phyloP scores from a whole-genome alignment of 768 basidiomycete species.

The Lactarius vividus region DNA sequence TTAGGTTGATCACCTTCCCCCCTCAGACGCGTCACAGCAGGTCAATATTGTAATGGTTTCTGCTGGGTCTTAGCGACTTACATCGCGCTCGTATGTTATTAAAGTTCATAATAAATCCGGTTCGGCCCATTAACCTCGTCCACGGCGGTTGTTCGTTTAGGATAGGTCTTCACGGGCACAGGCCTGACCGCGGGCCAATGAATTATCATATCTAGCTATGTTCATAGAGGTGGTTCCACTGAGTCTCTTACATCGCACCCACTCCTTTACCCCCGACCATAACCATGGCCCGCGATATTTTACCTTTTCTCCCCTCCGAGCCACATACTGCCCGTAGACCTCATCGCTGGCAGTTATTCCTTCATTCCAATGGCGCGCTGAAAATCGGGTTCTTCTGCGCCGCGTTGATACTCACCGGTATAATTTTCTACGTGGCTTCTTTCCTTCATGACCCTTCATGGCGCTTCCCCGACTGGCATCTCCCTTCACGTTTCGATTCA shows the following conservation, averaged over 20 bases:
- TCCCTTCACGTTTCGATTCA: background rate
- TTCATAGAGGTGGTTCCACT: background rate
- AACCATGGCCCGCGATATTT: background rate
- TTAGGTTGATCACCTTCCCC: too few species aligned
- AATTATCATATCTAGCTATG: background rate
- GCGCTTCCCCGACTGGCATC: background rate
- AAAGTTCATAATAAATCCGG: too few species aligned
- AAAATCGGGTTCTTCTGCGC: slow-evolving; percentile 4
- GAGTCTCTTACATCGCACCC: background rate
- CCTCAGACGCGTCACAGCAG: too few species aligned
- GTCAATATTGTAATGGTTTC: background rate
- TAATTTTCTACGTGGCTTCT: slow-evolving; percentile 15
- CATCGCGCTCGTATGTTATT: too few species aligned
- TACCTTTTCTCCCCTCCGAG: background rate
- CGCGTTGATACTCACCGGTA: slow-evolving; percentile 6
- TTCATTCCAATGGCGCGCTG: background rate
- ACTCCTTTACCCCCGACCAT: background rate
- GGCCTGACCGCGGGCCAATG: background rate
- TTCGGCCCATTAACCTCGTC: too few species aligned
- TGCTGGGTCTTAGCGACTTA: too few species aligned
- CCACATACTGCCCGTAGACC: background rate
- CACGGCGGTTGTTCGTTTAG: too few species aligned
- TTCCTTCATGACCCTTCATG: background rate
- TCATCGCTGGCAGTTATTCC: slow-evolving; percentile 3
- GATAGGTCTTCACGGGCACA: background rate